Percentiles rank a stretch among this genome's conserved stretches.
phyloP scores from a whole-genome alignment of 148 eudicot genomes.

The Cornus controversa region DNA sequence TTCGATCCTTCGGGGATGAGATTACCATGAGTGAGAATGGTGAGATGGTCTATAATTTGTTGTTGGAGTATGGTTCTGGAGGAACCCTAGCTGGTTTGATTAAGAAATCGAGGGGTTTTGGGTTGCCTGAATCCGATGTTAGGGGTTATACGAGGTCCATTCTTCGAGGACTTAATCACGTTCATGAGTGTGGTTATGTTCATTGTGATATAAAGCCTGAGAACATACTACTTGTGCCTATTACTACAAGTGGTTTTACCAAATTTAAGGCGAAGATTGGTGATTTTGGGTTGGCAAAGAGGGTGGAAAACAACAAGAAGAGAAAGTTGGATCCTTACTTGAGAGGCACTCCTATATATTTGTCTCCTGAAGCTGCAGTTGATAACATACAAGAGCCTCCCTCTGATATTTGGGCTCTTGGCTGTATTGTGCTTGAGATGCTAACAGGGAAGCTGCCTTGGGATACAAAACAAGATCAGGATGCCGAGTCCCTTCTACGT shows the following conservation, averaged over 20 bases:
- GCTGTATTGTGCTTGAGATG: too few relatives aligned
- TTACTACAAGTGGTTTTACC: neutral
- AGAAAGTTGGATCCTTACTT: constrained; percentile 28
- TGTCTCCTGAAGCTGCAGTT: constrained; percentile 36
- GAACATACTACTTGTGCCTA: constrained; percentile 31
- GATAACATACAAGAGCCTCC: constrained; percentile 34
- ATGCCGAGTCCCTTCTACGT: constrained; percentile 20
- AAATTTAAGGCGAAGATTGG: constrained; percentile 31
- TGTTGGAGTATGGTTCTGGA: constrained; percentile 35
- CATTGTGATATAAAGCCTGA: constrained; percentile 47
- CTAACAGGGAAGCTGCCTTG: too few relatives aligned
- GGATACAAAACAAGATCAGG: constrained; percentile 20
- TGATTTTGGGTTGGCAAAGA: constrained; percentile 43
- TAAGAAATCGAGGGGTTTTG: constrained; percentile 20
- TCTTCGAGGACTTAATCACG: constrained; percentile 29
- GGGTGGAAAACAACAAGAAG: constrained; percentile 15
- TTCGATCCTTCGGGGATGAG: constrained; percentile 36
- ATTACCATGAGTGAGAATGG: constrained; percentile 17
- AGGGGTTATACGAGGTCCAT: constrained; percentile 30
- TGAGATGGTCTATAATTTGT: constrained; percentile 24
- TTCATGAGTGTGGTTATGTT: constrained; percentile 31
- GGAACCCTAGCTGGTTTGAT: constrained; percentile 36
- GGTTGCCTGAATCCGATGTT: constrained; percentile 28
- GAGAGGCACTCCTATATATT: constrained; percentile 40
- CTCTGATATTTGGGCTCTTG: too few relatives aligned